Evolutionary conservation across 2,329 filamentous ascomycete species (phyloP).

Genomic region (Penicillium occitanis): DNA sequence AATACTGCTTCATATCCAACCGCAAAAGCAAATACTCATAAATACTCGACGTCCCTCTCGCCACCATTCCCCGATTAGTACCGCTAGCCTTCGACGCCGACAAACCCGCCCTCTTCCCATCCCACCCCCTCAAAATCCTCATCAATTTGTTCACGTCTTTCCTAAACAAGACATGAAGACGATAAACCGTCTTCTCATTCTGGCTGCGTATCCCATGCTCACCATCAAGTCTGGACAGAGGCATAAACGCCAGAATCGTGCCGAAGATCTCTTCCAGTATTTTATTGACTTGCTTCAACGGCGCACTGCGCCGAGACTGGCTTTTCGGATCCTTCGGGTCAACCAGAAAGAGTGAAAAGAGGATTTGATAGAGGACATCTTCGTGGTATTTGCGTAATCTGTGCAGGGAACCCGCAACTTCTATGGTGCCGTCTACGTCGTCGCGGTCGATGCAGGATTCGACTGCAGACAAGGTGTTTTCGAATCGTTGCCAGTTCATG

Average conservation of each 20-base stretch:
- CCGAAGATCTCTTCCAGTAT: constrained; percentile 76
- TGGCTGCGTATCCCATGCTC: constrained; percentile 43
- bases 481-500: constrained; percentile 70
- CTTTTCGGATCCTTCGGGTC: constrained; percentile 60
- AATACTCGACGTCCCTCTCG: constrained; percentile 48
- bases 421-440: constrained; percentile 48
- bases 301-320: neutral
- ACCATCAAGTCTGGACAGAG: constrained; percentile 36
- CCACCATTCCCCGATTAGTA: neutral
- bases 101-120: constrained; percentile 55
- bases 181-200: constrained; percentile 42
- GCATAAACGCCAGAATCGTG: constrained; percentile 68
- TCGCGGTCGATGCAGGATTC: constrained; percentile 56
- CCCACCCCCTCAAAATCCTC: constrained; percentile 65
- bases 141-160: constrained; percentile 75
- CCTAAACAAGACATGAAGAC: constrained; percentile 65
- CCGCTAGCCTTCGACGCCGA: constrained; percentile 26
- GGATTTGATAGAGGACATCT: constrained; percentile 69
- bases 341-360: constrained; percentile 70
- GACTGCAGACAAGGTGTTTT: constrained; percentile 62
- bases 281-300: constrained; percentile 61
- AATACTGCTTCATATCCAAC: constrained; percentile 71
- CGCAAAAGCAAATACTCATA: constrained; percentile 67
- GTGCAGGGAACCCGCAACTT: constrained; percentile 61
- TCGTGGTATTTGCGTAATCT: constrained; percentile 70